Evolutionary conservation across 1,284 basidiomycete species (phyloP).

Genomic region (Austroboletus sp.): DNA sequence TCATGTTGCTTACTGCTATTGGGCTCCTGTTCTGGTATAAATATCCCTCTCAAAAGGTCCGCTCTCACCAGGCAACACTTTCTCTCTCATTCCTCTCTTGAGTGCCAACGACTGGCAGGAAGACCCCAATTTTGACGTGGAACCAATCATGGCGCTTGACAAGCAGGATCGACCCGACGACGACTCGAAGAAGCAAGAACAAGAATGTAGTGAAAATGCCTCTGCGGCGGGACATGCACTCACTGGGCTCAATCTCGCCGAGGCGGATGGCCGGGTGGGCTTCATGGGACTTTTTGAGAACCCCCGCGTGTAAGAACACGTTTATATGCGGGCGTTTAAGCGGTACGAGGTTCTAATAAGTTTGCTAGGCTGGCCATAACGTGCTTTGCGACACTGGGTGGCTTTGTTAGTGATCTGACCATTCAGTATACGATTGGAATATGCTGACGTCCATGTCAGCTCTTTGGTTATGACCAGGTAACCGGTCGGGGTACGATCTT

Average conservation of each 20-base stretch:
- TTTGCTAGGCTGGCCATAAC: constrained; percentile 28
- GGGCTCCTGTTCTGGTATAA: constrained; percentile 16
- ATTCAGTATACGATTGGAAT: background rate
- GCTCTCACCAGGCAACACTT: constrained; percentile 3
- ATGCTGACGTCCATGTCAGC: constrained; percentile 10
- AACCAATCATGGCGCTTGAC: constrained; percentile 11
- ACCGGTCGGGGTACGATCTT: background rate
- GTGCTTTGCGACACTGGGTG: constrained; percentile 30
- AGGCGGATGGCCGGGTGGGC: constrained; percentile 22
- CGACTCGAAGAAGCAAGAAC: constrained; percentile 2
- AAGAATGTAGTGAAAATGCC: constrained; percentile 2
- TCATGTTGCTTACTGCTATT: background rate
- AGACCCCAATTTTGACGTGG: background rate
- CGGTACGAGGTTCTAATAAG: background rate
- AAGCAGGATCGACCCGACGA: background rate
- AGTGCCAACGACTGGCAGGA: constrained; percentile 1
- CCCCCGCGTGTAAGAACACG: constrained; percentile 22
- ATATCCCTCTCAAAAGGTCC: background rate
- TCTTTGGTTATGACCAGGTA: constrained; percentile 31
- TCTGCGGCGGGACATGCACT: constrained; percentile 1
- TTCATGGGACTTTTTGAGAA: constrained; percentile 30
- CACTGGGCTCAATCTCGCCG: constrained; percentile 10
- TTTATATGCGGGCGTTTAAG: background rate
- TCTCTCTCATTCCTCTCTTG: constrained; percentile 15
- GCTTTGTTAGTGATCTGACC: constrained; percentile 23